Conservation (phyloP, 1,139 yeast species). For the Blastobotrys indianensis region DNA sequence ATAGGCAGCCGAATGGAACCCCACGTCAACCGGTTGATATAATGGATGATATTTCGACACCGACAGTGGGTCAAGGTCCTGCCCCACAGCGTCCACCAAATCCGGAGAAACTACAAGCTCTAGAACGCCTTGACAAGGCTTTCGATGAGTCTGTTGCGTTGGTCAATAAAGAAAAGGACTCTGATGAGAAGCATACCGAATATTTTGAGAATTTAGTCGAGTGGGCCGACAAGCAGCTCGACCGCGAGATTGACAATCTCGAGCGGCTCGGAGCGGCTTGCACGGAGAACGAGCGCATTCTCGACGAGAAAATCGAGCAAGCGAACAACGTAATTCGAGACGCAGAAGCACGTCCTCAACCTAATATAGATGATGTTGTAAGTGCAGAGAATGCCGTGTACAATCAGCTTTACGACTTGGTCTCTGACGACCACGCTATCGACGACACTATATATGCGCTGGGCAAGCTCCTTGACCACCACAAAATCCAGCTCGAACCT, state of each 20-base stretch:
- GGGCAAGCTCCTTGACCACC: constrained; percentile 50
- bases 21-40: constrained; percentile 11
- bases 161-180: constrained; percentile 24
- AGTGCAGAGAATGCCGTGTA: constrained; percentile 44
- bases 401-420: constrained; percentile 57
- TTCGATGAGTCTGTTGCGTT: constrained; percentile 10
- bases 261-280: constrained; percentile 27
- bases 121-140: constrained; percentile 18
- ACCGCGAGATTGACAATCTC: constrained; percentile 29
- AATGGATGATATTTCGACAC: constrained; percentile 17
- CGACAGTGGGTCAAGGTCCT: not conserved
- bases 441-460: constrained; percentile 61
- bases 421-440: constrained; percentile 62
- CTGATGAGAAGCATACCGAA: constrained; percentile 23
- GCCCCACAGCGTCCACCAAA: constrained; percentile 34
- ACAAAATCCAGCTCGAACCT: constrained; percentile 42
- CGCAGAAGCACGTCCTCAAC: constrained; percentile 30
- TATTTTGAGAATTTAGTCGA: constrained; percentile 25
- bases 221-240: constrained; percentile 28
- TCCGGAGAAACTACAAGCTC: constrained; percentile 32
- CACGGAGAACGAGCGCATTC: constrained; percentile 30
- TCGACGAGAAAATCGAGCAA: constrained; percentile 29
- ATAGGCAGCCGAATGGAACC: not conserved
- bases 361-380: constrained; percentile 39
- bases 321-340: constrained; percentile 31